phyloP scores from a whole-genome alignment of 1,139 yeast species.

The Meyerozyma elateridarum region DNA sequence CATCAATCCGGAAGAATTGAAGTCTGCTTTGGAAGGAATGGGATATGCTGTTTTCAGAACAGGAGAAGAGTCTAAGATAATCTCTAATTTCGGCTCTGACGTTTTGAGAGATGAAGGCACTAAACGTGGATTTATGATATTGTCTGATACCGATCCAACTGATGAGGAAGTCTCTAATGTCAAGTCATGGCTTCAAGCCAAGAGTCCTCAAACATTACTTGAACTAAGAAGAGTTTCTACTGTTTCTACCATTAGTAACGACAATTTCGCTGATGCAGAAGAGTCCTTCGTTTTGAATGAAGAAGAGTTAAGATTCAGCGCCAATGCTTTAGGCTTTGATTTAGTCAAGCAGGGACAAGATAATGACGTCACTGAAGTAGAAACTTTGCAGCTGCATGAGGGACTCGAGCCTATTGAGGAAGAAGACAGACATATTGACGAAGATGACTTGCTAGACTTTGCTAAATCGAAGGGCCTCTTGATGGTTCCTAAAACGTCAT shows the following conservation, averaged over 20 bases:
- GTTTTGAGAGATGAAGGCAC: slow-evolving; percentile 1
- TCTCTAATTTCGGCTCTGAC: too few relatives aligned
- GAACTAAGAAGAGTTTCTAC: slow-evolving; percentile 3
- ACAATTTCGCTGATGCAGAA: slow-evolving; percentile 31
- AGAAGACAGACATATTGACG: slow-evolving; percentile 11
- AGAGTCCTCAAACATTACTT: slow-evolving; percentile 4
- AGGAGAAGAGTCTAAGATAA: too few relatives aligned
- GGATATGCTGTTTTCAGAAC: not conserved
- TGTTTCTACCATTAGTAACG: slow-evolving; percentile 9
- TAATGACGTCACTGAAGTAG: slow-evolving; percentile 26
- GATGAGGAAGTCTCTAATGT: not conserved
- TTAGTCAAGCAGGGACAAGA: slow-evolving; percentile 21
- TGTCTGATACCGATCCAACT: not conserved
- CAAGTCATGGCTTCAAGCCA: not conserved
- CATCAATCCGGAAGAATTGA: slow-evolving; percentile 6
- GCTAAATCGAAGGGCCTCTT: slow-evolving; percentile 46
- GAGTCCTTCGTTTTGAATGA: slow-evolving; percentile 27
- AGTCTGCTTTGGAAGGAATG: slow-evolving; percentile 6
- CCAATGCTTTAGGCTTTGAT: slow-evolving; percentile 34
- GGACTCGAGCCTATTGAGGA: slow-evolving; percentile 16
- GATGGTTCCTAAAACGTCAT: slow-evolving; percentile 51
- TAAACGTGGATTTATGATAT: not conserved
- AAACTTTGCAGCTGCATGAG: slow-evolving; percentile 20
- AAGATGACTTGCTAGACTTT: slow-evolving; percentile 19
- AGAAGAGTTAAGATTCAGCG: slow-evolving; percentile 26